phyloP scores from a whole-genome alignment of 2,329 filamentous ascomycete genomes.

The Clarireedia homoeocarpa region DNA sequence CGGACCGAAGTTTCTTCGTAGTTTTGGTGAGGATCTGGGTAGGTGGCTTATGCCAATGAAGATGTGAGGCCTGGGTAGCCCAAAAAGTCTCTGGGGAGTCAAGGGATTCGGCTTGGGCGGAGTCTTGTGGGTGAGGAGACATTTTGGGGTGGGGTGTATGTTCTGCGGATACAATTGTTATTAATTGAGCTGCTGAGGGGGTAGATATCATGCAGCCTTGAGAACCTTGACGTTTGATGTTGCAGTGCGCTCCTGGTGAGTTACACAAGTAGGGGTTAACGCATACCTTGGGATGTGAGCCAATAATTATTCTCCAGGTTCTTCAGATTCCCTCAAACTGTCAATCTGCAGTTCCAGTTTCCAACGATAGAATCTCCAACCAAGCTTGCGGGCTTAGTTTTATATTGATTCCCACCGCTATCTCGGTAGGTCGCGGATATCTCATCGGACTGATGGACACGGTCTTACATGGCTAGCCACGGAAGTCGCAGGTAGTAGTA shows the following conservation, averaged over 20 bases:
- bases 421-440: neutral
- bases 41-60: conserved; percentile 77
- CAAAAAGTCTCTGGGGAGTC: conserved; percentile 67
- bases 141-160: conserved; percentile 14
- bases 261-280: no score
- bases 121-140: conserved; percentile 28
- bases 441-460: neutral
- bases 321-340: no score
- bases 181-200: neutral
- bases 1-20: conserved; percentile 55
- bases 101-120: conserved; percentile 44
- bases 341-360: no score
- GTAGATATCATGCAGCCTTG: no score
- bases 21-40: conserved; percentile 49
- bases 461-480: no score
- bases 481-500: no score
- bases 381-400: no score
- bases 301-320: no score
- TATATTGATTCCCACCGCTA: neutral
- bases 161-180: neutral
- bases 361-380: no score
- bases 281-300: no score
- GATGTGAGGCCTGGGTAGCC: conserved; percentile 61
- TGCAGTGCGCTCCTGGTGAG: no score
- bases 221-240: no score